Base-by-base conservation (phyloP, 2,329 filamentous ascomycete species). In the Mariannaea sp. region DNA sequence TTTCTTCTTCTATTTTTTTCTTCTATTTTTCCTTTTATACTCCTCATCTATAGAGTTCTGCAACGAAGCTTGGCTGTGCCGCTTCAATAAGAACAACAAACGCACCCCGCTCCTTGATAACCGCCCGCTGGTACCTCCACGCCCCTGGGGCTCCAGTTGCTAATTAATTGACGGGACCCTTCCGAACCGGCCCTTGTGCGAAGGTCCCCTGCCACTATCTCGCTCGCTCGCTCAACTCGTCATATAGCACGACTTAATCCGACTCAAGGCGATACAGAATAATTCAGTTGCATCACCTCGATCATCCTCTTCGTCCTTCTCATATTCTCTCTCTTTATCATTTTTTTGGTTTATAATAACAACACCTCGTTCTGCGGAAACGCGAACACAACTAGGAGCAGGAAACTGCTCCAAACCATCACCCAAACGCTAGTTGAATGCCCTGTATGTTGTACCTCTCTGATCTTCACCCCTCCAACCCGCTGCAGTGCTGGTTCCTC, bases 341-440 rank as follows among this genome's bases (percentile, higher is more conserved):
- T 39, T 39, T 33, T 14, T 17, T 32, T 14, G 13, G 6, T 20
- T 35, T 43, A 39, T 40, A 40, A 45, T 38, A 38, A 49, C 24
- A 32, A 48, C 29, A 48, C 43, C 48, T 54, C 56, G 61, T 65
- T 67, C 62, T 66, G 66, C 66, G 59, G 64, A 62, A 64, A 65
- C 64, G 64, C 57, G 60, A 60, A 64, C 63, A 57, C 52, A 55
- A 56, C 39, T 56, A 52, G 63, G 62, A 64, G 68, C 63, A 65
- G 69, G 62, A 62, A 65, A 63, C 67, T 70, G 66, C 68, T 68
- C 66, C 65, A 49, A 42, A 65, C 48, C 42, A 57, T 62, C 53
- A 57, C 56, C 53, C 57, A 55, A 66, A 68, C 55, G 66, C 62
- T 65, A 64, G 57, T 68, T 71, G 68, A 68, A 72, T 73, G 71